Conservation (phyloP, 768 basidiomycete species). For the Tricholoma hemisulphureum region DNA sequence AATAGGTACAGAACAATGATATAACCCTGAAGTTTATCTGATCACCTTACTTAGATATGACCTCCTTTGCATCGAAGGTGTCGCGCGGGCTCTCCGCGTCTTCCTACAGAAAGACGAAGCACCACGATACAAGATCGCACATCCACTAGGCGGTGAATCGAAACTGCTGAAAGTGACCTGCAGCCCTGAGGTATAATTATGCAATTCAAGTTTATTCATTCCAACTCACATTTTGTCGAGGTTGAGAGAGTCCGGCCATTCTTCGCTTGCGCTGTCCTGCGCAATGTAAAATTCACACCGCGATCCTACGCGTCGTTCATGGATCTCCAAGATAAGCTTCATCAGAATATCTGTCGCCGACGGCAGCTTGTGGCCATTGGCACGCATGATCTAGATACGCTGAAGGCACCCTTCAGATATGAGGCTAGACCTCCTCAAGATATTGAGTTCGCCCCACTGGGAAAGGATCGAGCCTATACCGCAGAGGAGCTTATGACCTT, state of each 20-base stretch:
- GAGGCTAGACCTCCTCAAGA: slow-evolving; percentile 77
- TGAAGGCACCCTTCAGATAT: slow-evolving; percentile 85
- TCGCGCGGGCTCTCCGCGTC: slow-evolving; percentile 79
- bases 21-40: slow-evolving; percentile 5
- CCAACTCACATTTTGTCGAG: slow-evolving; percentile 45
- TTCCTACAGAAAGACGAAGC: slow-evolving; percentile 72
- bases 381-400: slow-evolving; percentile 93
- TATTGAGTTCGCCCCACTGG: slow-evolving; percentile 90
- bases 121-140: slow-evolving; percentile 72
- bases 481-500: slow-evolving; percentile 90
- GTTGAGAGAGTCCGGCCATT: slow-evolving; percentile 74
- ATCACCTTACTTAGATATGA: slow-evolving; percentile 69
- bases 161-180: slow-evolving; percentile 66
- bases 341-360: slow-evolving; percentile 90
- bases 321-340: slow-evolving; percentile 98
- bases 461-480: slow-evolving; percentile 74
- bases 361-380: slow-evolving; percentile 94
- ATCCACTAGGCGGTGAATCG: slow-evolving; percentile 66
- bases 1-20: slow-evolving; percentile 60
- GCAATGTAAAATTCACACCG: slow-evolving; percentile 85
- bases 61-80: slow-evolving; percentile 94
- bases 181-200: slow-evolving; percentile 62
- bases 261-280: slow-evolving; percentile 88
- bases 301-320: slow-evolving; percentile 95
- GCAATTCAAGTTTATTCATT: neutral